phyloP scores from a whole-genome alignment of 208 protist genomes.

The Tritrichomonas musculus region DNA sequence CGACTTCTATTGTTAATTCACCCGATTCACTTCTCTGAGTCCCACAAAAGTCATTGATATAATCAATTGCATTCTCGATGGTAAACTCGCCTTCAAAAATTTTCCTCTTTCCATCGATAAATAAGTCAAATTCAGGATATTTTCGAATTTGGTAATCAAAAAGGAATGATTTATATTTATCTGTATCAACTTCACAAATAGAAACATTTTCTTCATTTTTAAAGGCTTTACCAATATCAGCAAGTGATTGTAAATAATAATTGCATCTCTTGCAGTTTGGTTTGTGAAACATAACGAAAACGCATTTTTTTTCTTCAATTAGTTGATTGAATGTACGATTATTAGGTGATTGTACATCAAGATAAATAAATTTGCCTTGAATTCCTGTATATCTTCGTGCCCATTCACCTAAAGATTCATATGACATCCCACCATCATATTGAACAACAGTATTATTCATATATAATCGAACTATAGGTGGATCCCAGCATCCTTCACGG shows the following conservation, averaged over 20 bases:
- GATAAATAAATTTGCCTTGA: not conserved
- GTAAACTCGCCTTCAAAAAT: not conserved
- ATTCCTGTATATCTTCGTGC: not conserved
- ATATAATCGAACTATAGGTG: not conserved
- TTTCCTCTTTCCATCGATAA: not conserved
- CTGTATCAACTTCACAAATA: not conserved
- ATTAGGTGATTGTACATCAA: not conserved
- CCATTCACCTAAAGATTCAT: not conserved
- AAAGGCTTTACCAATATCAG: not conserved
- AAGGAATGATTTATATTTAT: not conserved
- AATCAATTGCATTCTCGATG: not conserved
- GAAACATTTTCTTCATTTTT: not conserved
- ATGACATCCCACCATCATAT: conserved; percentile 24
- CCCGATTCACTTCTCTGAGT: not conserved
- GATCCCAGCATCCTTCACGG: not conserved
- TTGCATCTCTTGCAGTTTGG: not conserved
- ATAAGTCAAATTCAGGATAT: not conserved
- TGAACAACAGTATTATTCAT: not conserved
- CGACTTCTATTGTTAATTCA: not conserved
- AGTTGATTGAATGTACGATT: not conserved
- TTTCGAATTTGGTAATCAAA: conserved; percentile 15
- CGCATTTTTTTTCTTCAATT: not conserved
- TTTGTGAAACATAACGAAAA: not conserved
- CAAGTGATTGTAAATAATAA: not conserved
- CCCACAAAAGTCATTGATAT: not conserved